These are phyloP conservation scores for Arctium minus DNA, from an alignment of 129 eudicot genomes.

Conservation along the genomic window DNA sequence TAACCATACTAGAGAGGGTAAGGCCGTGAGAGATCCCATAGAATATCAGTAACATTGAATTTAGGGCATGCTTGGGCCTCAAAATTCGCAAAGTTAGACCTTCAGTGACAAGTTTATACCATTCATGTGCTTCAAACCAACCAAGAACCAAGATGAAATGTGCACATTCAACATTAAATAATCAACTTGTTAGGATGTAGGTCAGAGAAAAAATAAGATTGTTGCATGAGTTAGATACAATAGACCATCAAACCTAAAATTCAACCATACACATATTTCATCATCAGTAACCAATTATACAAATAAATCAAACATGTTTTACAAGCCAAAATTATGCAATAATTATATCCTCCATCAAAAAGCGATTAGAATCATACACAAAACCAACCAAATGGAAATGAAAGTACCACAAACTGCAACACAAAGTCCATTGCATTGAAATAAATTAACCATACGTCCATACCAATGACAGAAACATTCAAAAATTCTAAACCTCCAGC, in stretches of 20 bases:
- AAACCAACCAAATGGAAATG: constrained; percentile 5
- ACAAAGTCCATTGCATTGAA: not conserved
- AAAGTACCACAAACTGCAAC: not conserved
- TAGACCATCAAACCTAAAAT: not conserved
- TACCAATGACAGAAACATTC: not conserved
- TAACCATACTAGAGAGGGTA: not conserved
- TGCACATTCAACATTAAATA: not conserved
- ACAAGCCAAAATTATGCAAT: not conserved
- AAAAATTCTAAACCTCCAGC: not conserved
- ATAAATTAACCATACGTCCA: not conserved
- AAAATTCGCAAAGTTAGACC: not conserved
- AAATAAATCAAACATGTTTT: not conserved
- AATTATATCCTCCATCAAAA: not conserved
- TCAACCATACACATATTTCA: not conserved
- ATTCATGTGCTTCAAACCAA: not conserved
- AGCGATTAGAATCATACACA: not conserved
- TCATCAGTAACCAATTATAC: not conserved
- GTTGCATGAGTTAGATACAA: not conserved
- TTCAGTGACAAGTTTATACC: not conserved
- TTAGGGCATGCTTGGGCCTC: not conserved
- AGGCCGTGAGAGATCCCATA: not conserved
- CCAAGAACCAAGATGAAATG: not conserved
- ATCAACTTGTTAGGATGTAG: not conserved
- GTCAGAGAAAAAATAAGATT: not conserved
- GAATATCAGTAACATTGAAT: not conserved